Evolutionary conservation across 176 grass and related monocot species (phyloP), one percentile per base, ranked within the genome.

Genomic region (Microstegium vimineum): DNA sequence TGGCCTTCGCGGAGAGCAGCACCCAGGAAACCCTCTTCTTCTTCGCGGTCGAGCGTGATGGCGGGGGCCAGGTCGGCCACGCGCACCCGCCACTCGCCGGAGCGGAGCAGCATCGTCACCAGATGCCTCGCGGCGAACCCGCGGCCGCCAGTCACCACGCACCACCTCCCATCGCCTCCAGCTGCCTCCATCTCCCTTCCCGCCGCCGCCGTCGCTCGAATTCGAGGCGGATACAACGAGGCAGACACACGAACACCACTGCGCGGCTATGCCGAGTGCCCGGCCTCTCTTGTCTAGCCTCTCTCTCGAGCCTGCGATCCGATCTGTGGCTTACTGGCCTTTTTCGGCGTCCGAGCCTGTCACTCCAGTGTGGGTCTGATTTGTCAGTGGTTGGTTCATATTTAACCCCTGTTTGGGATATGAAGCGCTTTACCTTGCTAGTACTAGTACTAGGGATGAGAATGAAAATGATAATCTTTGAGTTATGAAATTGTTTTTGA

Each of bases 91-190:
- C 93, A 95, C 59, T 80, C 79, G 36, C 87, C 87, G 70, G 93
- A 93, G 60, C 91, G 87, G 65, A 98, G 80, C 34, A 94, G 86
- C 88, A 93, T 90, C 75, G 85, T 64, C 37, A 99, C 91, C 71
- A 92, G 74, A 42, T 92, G 93, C 69, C 91, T 86, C 72, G 96
- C 96, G 41, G 93, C 91, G 66, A 99, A 99, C 46, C 93, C 96
- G 57, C 96, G 85, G 35, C 93, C 96, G 16, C 96, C 87, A 2
- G 96, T 99, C 26, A 99, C 96, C 63, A 90, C 93, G 66, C 96
- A 95, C 91, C 89, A 95, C 62, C 89, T 84, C 57, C 77, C 72
- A 1, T 78, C 73, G 32, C 35, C 75, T 10, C 42, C 35, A 31
- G 14, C 66, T 31, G 57, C 63, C 76, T 59, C 83, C 83, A 86